Evolutionary conservation across 2,329 filamentous ascomycete genomes (phyloP).

Genomic region (Zymoseptoria passerinii): DNA sequence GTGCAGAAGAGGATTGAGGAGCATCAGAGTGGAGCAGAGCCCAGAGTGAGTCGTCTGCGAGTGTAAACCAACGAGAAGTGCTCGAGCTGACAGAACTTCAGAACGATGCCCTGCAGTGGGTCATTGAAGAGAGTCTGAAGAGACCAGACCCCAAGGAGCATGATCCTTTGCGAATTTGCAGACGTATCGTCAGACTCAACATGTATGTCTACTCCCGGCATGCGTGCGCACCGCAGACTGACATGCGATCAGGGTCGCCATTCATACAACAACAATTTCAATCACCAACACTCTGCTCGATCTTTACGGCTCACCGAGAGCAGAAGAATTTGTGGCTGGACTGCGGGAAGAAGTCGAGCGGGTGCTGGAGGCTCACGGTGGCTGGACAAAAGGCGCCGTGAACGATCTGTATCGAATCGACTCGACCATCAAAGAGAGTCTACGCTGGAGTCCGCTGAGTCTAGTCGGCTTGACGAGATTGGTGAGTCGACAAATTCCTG

Average conservation of each 20-base stretch:
- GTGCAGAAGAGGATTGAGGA: constrained; percentile 11
- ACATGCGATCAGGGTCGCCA: constrained; percentile 12
- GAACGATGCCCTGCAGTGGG: constrained; percentile 20
- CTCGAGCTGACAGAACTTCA: neutral
- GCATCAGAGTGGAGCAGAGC: constrained; percentile 3
- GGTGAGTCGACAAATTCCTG: neutral
- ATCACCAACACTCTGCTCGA: constrained; percentile 19
- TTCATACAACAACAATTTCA: constrained; percentile 20
- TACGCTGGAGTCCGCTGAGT: constrained; percentile 14
- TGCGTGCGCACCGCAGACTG: neutral
- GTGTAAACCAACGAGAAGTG: neutral
- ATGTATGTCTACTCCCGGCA: constrained; percentile 1
- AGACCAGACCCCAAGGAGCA: constrained; percentile 3
- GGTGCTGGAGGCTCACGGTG: constrained; percentile 9
- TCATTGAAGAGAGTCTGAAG: constrained; percentile 10
- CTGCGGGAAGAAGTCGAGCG: constrained; percentile 18
- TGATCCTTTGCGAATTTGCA: constrained; percentile 8
- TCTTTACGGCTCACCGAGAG: constrained; percentile 13
- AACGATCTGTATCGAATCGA: constrained; percentile 18
- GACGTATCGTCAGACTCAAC: constrained; percentile 15
- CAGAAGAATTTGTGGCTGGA: constrained; percentile 9
- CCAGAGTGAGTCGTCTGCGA: constrained; percentile 2
- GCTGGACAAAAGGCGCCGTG: constrained; percentile 18
- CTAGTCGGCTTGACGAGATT: constrained; percentile 14
- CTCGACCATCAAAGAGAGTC: constrained; percentile 23